phyloP scores from a whole-genome alignment of 352 stramenopile genomes.

The Phytophthora tubulina region DNA sequence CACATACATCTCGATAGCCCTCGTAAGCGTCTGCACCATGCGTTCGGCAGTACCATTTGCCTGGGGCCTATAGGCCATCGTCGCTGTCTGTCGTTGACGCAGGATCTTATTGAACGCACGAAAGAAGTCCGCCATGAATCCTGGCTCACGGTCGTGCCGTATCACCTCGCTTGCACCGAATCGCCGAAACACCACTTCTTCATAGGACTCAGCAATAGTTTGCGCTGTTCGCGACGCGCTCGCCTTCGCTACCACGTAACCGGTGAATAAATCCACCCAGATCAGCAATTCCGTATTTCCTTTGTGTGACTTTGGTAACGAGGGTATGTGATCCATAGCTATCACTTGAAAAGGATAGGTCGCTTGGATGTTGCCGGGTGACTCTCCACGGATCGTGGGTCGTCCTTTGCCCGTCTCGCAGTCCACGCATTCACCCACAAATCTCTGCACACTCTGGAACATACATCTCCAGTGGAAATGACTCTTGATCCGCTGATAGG shows the following conservation, averaged over 20 bases:
- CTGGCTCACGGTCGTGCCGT: conserved; percentile 35
- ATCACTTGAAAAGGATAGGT: conserved; percentile 38
- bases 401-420: conserved; percentile 5
- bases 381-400: conserved; percentile 2
- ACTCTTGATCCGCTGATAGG: not conserved
- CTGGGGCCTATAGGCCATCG: conserved; percentile 32
- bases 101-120: conserved; percentile 28
- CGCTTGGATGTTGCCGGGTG: conserved; percentile 18
- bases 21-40: conserved; percentile 34
- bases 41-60: conserved; percentile 29
- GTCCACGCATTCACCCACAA: conserved; percentile 8
- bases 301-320: conserved; percentile 27
- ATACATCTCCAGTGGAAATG: conserved; percentile 13
- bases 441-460: conserved; percentile 5
- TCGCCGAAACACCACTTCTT: conserved; percentile 23
- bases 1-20: conserved; percentile 35
- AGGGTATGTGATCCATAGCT: conserved; percentile 43
- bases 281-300: conserved; percentile 44
- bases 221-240: conserved; percentile 25
- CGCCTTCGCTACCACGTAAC: conserved; percentile 22
- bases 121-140: conserved; percentile 42
- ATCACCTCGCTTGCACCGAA: conserved; percentile 36
- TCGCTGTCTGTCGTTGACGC: conserved; percentile 15
- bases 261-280: not conserved
- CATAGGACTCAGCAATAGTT: conserved; percentile 37